A percentile compares a stretch with the other conserved stretches of the same genome.
Conservation (phyloP, 192 early-diverging fungal genomes). For the Pilaira anomala region DNA sequence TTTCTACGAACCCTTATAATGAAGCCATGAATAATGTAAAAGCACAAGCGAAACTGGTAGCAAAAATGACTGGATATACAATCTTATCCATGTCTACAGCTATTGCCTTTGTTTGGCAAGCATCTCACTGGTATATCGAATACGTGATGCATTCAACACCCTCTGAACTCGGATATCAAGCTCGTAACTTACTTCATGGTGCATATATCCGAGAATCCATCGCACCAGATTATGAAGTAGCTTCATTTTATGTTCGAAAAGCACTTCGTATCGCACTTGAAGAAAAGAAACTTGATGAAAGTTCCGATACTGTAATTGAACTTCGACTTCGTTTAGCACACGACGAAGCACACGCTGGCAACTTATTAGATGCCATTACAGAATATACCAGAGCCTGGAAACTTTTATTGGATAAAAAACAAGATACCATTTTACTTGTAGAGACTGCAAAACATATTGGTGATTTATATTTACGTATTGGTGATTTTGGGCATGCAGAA, state of each 20-base stretch:
- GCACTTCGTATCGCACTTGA: slow-evolving; percentile 32
- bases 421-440: slow-evolving; percentile 6
- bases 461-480: slow-evolving; percentile 35
- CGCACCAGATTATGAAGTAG: slow-evolving; percentile 39
- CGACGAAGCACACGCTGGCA: slow-evolving; percentile 31
- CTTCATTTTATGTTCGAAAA: slow-evolving; percentile 40
- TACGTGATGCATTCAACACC: slow-evolving; percentile 46
- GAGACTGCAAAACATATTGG: slow-evolving; percentile 37
- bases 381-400: slow-evolving; percentile 44
- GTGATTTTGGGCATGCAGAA: slow-evolving; percentile 38
- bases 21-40: slow-evolving; percentile 22
- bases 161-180: slow-evolving; percentile 30
- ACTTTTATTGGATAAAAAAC: slow-evolving; percentile 3
- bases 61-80: slow-evolving; percentile 31
- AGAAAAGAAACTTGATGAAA: slow-evolving; percentile 20
- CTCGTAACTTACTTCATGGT: slow-evolving; percentile 45
- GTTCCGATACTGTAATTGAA: slow-evolving; percentile 16
- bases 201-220: slow-evolving; percentile 56
- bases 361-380: slow-evolving; percentile 35
- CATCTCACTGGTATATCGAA: slow-evolving; percentile 52
- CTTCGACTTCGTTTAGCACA: slow-evolving; percentile 27
- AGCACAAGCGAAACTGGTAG: slow-evolving; percentile 21
- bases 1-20: slow-evolving; percentile 25
- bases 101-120: slow-evolving; percentile 39
- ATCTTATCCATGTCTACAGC: slow-evolving; percentile 32